Evolutionary conservation across 140 eudicot genomes (phyloP), one percentile per base, ranked within the genome.

Genomic region (Oenanthe javanica): DNA sequence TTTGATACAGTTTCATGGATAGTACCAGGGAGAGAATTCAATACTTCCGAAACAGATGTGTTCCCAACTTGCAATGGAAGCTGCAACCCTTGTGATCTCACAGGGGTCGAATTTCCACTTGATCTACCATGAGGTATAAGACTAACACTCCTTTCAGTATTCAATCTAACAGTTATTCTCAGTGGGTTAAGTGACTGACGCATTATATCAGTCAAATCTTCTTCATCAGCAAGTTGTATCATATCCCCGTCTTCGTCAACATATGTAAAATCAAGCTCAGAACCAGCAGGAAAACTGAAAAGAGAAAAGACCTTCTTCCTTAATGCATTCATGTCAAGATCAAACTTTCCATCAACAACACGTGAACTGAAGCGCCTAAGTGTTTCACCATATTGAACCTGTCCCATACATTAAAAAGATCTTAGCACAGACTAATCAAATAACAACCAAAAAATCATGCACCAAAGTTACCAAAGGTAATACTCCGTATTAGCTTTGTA

Each of bases 181-280:
- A 85, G 23, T 10, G 96, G 96, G 81, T 88, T 79, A 57, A 90
- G 61, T 27, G 45, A 78, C 79, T 91, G 93, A 59, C 47, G 74
- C 76, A 85, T 81, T 4, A 86, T 87, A 81, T 89, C 90, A 42
- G 18, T 49, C 47, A 91, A 85, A 84, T 85, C 91, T 38, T 89
- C 88, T 50, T 91, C 88, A 47, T 87, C 90, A 79, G 23, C 88
- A 74, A 91, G 91, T 27, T 88, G 66, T 1, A 89, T 89, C 14
- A 72, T 80, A 81, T 91, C 96, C 31, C 77, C 80, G 61, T 91
- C 96, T 51, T 91, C 96, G 79, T 89, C 93, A 42, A 83, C 52
- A 36, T 91, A 91, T 1, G 89, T 87, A 6, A 89, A 80, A 4
- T 15, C 79, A 64, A 89, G 77, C 19, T 72, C 80, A 16, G 82